Evolutionary conservation across 1,284 basidiomycete species (phyloP), one percentile per base, ranked within the genome.

Genomic region (Neonothopanus nambi): DNA sequence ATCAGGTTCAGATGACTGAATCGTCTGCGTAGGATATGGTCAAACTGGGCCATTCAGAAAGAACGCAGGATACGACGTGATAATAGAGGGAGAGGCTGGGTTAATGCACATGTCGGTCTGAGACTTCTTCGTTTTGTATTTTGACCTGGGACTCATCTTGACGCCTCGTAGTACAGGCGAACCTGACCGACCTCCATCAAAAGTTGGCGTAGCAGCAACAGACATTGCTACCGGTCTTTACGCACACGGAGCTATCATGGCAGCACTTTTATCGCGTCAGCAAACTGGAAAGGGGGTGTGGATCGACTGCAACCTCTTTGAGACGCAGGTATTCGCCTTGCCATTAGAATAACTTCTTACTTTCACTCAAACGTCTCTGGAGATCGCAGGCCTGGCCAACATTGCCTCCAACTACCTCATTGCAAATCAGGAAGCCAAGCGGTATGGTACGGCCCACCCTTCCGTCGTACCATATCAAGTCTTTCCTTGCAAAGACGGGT

Each of bases 391-490:
- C 7, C 80, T 98, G 5, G 94, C 88, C 1, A 98, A 98, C 67
- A 93, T 98, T 55, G 95, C 90, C 3, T 91, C 91, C 11, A 97
- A 95, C 72, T 97, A 94, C 73, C 82, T 98, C 47, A 89, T 98
- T 55, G 82, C 91, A 6, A 91, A 89, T 1, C 74, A 89, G 69
- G 92, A 96, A 68, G 95, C 90, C 8, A 79, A 80, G n/a, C 77
- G 95, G 47, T 88, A 93, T 68, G 95, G 95, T 21, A 98, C 95
- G 26, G 83, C 91, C 1, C 95, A 98, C 67, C 90, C 92, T 12
- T 93, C 90, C 8, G 87, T 95, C 62, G 93, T 94, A 2, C 93
- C 93, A 0, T 96, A 95, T 71, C 90, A 95, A 69, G 92, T 91
- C 6, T 95, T 98, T 67, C 83, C 89, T 0, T 95, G 93, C 66